Conservation (phyloP, 371 early-diverging fungal genomes). For the Blastocladiella emersonii region DNA sequence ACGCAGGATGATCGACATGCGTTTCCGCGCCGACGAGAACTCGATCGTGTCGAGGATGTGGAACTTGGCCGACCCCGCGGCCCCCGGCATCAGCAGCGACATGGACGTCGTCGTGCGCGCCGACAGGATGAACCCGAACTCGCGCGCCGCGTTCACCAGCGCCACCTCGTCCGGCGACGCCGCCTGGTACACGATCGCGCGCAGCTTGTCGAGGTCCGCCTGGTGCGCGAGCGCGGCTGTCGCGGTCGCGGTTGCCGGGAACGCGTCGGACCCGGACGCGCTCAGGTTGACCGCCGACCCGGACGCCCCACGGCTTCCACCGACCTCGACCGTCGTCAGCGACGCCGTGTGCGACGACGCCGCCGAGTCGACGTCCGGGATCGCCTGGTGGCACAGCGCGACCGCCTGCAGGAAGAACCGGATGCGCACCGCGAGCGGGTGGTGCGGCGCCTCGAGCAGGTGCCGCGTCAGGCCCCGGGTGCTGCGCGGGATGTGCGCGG, state of each 20-base stretch:
- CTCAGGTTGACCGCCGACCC: too few relatives aligned
- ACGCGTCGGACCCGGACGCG: not conserved
- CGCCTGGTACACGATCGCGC: conserved; percentile 53
- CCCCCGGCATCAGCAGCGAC: conserved; percentile 11
- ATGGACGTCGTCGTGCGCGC: conserved; percentile 42
- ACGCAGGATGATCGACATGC: conserved; percentile 49
- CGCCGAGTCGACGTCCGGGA: conserved; percentile 36
- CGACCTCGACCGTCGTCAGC: conserved; percentile 29
- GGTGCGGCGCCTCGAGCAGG: conserved; percentile 7
- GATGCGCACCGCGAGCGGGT: conserved; percentile 3
- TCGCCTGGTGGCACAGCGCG: conserved; percentile 84
- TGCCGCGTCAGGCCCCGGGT: not conserved
- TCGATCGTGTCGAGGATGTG: conserved; percentile 46
- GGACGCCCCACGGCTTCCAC: too few relatives aligned
- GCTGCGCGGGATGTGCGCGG: not conserved
- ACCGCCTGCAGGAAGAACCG: conserved; percentile 61
- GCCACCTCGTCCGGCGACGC: conserved; percentile 92
- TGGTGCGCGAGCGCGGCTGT: conserved; percentile 21
- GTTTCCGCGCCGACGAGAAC: conserved; percentile 51
- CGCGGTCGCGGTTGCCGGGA: conserved; percentile 27
- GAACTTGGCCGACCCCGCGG: conserved; percentile 12
- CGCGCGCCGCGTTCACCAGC: conserved; percentile 69
- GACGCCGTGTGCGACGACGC: conserved; percentile 84
- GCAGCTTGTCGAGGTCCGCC: conserved; percentile 20
- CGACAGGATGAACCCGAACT: conserved; percentile 62